Evolutionary conservation across 306 rosid species (phyloP).

Genomic region (Corylus americana): DNA sequence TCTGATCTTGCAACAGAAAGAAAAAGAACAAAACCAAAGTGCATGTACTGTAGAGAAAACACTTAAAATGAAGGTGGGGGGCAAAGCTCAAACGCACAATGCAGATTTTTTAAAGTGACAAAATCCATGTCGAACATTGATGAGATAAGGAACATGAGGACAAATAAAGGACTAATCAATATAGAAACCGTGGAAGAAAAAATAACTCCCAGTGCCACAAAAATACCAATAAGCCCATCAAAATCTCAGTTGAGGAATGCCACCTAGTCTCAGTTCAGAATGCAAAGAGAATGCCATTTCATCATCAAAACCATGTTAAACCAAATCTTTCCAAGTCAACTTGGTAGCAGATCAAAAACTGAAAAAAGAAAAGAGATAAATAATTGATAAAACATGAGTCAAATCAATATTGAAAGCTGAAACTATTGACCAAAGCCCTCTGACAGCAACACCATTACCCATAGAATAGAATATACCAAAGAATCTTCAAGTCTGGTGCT

Average conservation of each 20-base stretch:
- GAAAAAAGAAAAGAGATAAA: slow-evolving; percentile 17
- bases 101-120: neutral
- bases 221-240: neutral
- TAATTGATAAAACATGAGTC: slow-evolving; percentile 7
- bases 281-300: slow-evolving; percentile 1
- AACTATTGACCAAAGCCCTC: neutral
- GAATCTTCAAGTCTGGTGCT: neutral
- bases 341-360: slow-evolving; percentile 17
- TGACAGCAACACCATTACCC: slow-evolving; percentile 16
- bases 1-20: neutral
- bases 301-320: neutral
- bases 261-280: neutral
- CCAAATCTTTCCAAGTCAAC: neutral
- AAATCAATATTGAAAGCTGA: neutral
- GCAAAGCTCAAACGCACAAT: neutral
- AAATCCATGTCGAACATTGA: neutral
- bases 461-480: neutral
- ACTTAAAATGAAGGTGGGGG: neutral
- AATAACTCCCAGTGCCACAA: neutral
- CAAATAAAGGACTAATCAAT: neutral
- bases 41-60: neutral
- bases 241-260: neutral
- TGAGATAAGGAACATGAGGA: neutral
- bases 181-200: neutral
- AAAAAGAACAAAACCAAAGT: neutral